A percentile compares a stretch with the other conserved stretches of the same genome.
phyloP scores from a whole-genome alignment of 441 rosid species.

The Pelargonium australe region DNA sequence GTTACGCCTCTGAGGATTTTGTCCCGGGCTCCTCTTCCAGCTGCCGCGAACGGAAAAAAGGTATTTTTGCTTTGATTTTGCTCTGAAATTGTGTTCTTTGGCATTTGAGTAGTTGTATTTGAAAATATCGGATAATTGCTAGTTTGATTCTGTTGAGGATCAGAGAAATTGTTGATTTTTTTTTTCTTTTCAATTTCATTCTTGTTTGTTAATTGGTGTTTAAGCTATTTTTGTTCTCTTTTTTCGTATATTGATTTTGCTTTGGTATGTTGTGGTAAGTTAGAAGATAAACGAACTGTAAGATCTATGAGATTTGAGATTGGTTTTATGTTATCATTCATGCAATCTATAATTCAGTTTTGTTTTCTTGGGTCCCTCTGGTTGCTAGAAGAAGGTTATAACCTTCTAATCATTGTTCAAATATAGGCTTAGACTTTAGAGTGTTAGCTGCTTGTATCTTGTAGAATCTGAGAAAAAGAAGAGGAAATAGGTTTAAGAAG shows the following conservation, averaged over 20 bases:
- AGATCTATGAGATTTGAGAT: neutral
- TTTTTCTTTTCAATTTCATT: neutral
- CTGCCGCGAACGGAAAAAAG: conserved; percentile 60
- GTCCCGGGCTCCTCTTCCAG: conserved; percentile 63
- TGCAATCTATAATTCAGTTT: neutral
- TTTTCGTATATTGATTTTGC: neutral
- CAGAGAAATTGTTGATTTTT: neutral
- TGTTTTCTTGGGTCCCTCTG: neutral
- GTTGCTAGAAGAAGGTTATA: neutral
- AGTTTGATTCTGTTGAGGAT: neutral
- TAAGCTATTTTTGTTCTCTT: neutral
- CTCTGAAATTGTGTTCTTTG: neutral
- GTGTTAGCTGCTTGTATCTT: too few relatives aligned
- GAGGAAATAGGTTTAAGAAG: too few relatives aligned
- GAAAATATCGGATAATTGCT: neutral
- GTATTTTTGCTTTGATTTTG: conserved; percentile 19
- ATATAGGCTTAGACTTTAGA: too few relatives aligned
- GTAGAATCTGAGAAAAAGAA: too few relatives aligned
- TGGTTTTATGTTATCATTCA: neutral
- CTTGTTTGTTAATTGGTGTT: neutral
- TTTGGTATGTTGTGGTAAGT: neutral
- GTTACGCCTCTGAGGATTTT: conserved; percentile 64
- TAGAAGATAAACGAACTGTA: neutral
- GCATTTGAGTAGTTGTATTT: neutral
- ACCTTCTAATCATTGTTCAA: neutral